Evolutionary conservation across 495 filamentous ascomycete species (phyloP).

Genomic region (Rhypophila decipiens): DNA sequence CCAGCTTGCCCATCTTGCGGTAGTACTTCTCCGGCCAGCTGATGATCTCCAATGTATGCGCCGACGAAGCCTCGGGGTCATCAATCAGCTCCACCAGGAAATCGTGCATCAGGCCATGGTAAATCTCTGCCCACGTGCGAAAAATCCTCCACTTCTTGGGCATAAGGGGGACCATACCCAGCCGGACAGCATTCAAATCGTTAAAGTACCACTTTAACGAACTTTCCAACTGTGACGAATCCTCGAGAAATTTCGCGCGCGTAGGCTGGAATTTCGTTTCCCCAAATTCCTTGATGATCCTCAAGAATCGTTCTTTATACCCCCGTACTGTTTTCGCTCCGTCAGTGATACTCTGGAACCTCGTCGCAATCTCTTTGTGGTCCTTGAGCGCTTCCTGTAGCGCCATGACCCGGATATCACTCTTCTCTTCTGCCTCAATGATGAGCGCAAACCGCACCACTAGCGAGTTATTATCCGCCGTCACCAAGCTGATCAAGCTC

Average conservation of each 20-base stretch:
- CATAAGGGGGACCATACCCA: slow-evolving; percentile 83
- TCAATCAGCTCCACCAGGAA: slow-evolving; percentile 76
- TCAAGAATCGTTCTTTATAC: slow-evolving; percentile 92
- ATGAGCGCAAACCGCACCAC: slow-evolving; percentile 88
- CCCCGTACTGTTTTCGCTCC: slow-evolving; percentile 86
- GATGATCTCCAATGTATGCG: slow-evolving; percentile 81
- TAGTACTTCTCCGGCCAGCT: slow-evolving; percentile 96
- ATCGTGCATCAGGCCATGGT: slow-evolving; percentile 91
- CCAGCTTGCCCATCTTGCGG: slow-evolving; percentile 86
- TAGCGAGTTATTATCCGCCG: slow-evolving; percentile 76
- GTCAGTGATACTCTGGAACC: slow-evolving; percentile 91
- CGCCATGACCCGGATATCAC: slow-evolving; percentile 81
- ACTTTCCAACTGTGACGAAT: slow-evolving; percentile 80
- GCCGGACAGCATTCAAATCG: slow-evolving; percentile 83
- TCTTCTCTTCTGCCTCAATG: slow-evolving; percentile 92
- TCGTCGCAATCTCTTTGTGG: slow-evolving; percentile 84
- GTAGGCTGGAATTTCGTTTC: slow-evolving; percentile 68
- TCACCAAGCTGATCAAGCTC: slow-evolving; percentile 80
- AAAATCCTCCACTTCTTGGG: slow-evolving; percentile 98
- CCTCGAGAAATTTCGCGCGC: slow-evolving; percentile 68
- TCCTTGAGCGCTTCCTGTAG: slow-evolving; percentile 91
- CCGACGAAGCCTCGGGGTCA: slow-evolving; percentile 67
- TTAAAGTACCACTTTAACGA: slow-evolving; percentile 93
- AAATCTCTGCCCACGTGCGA: slow-evolving; percentile 80
- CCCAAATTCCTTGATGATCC: slow-evolving; percentile 67